Evolutionary conservation across 176 grass and related monocot species (phyloP), one percentile per base, ranked within the genome.

Genomic region (Urochloa ruziziensis): DNA sequence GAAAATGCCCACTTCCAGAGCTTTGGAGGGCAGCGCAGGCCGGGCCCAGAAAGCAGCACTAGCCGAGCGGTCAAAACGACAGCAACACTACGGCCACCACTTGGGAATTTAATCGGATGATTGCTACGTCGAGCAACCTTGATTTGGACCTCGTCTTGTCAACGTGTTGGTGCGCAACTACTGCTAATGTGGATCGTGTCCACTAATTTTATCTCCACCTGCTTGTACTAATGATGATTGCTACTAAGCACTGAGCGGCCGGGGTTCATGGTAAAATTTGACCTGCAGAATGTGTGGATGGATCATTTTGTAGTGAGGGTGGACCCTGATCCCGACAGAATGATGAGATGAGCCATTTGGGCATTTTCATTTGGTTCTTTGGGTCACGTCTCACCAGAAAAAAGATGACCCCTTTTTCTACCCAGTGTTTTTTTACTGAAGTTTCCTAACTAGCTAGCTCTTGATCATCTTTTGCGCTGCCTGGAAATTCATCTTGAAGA

Each of bases 81-180:
- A 63, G 63, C 71, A 54, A 89, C 83, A 62, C 43, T 25, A 32
- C 49, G 43, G 13, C 25, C 72, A 62, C 67, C 59, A 34, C 57
- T 69, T 39, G 27, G 36, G 6, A 28, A 43, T 16, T n/a, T 23
- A 29, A 67, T 78, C 32, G 47, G 39, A 24, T 67, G 72, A 83
- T 84, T 37, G 82, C 12, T 66, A 84, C 81, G 59, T 90, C 39
- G 37, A 90, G 88, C 83, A 78, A 90, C 88, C 88, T 75, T 75
- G 88, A 90, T 77, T 32, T 73, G 51, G 83, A 86, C 83, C 30
- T 66, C 40, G 63, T 23, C 56, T 73, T 82, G 74, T 82, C 73
- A 75, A 86, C 67, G 73, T 82, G 79, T 24, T 86, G 48, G 65
- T 72, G 65, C 33, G 54, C 63, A 77, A 62, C 88, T 57, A 85